phyloP scores from a whole-genome alignment of 2,329 filamentous ascomycete genomes.

The Xylariaceae sp. region DNA sequence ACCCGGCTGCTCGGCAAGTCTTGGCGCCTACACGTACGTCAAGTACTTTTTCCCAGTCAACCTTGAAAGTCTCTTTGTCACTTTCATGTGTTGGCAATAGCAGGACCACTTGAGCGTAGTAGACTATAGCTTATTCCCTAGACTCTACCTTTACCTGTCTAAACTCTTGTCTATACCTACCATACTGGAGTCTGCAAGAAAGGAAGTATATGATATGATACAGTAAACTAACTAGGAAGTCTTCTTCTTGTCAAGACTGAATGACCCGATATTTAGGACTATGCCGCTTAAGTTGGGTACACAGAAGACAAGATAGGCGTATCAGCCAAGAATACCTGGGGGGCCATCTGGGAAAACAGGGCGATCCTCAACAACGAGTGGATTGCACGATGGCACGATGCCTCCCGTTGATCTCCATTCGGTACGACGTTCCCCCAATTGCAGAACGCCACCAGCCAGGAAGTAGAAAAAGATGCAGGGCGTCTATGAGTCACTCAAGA shows the following conservation, averaged over 20 bases:
- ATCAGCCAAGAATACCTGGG: slow-evolving; percentile 27
- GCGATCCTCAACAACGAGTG: slow-evolving; percentile 34
- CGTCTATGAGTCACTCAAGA: slow-evolving; percentile 42
- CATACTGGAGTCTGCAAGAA: too few species aligned
- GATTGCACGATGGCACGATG: slow-evolving; percentile 22
- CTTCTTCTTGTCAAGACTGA: neutral
- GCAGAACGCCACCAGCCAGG: slow-evolving; percentile 8
- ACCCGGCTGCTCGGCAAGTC: slow-evolving; percentile 17
- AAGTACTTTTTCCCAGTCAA: slow-evolving; percentile 4
- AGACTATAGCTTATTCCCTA: too few species aligned
- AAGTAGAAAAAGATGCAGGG: slow-evolving; percentile 23
- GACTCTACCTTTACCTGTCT: too few species aligned
- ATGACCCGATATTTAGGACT: slow-evolving; percentile 5
- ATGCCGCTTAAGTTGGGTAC: slow-evolving; percentile 20
- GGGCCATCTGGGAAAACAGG: slow-evolving; percentile 30
- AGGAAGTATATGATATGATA: slow-evolving; percentile 6
- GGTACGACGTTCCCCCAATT: slow-evolving; percentile 28
- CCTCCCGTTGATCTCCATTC: slow-evolving; percentile 14
- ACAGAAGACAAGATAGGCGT: slow-evolving; percentile 29
- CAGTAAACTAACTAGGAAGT: neutral
- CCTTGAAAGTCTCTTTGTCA: slow-evolving; percentile 5
- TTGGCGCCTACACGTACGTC: too few species aligned
- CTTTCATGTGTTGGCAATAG: slow-evolving; percentile 1
- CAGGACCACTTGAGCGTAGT: too few species aligned
- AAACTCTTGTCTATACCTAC: too few species aligned